Percentiles rank a stretch among this genome's conserved stretches.
Conservation (phyloP, 2,329 filamentous ascomycete genomes). For the Ophiosphaerella herpotricha region DNA sequence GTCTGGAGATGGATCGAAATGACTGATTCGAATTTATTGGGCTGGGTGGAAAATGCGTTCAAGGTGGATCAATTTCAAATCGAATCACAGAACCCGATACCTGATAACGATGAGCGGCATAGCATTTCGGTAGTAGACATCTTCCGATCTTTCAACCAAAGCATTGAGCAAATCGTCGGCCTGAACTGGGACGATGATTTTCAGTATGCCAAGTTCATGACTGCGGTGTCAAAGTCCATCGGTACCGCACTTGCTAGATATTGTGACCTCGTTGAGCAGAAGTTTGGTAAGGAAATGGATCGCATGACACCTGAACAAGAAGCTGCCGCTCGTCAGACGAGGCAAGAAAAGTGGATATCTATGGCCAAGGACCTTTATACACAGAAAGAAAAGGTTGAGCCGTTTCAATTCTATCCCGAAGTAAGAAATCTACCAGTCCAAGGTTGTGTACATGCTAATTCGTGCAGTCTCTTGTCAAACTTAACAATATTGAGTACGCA, state of each 20-base stretch:
- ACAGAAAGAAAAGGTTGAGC: conserved; percentile 89
- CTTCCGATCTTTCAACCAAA: conserved; percentile 91
- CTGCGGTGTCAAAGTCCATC: conserved; percentile 82
- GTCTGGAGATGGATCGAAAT: conserved; percentile 93
- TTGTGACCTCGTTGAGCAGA: conserved; percentile 86
- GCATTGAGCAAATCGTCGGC: conserved; percentile 81
- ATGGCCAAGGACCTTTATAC: conserved; percentile 93
- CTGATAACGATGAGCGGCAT: conserved; percentile 81
- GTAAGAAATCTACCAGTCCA: conserved; percentile 54
- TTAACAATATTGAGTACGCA: conserved; percentile 97
- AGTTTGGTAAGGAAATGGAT: conserved; percentile 91
- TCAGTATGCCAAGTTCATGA: conserved; percentile 97
- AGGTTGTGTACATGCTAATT: conserved; percentile 3
- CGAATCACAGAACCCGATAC: conserved; percentile 65
- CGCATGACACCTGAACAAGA: conserved; percentile 85
- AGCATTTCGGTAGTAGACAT: conserved; percentile 93
- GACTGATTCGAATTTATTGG: conserved; percentile 77
- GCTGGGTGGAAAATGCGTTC: conserved; percentile 87
- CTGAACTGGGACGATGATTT: conserved; percentile 92
- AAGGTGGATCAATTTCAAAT: conserved; percentile 88
- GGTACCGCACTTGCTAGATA: conserved; percentile 83
- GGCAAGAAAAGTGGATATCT: conserved; percentile 91
- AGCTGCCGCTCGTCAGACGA: conserved; percentile 74
- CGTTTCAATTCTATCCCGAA: conserved; percentile 95
- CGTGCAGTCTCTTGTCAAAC: conserved; percentile 85